phyloP scores from a whole-genome alignment of 768 basidiomycete genomes.

The Suillus variegatus region DNA sequence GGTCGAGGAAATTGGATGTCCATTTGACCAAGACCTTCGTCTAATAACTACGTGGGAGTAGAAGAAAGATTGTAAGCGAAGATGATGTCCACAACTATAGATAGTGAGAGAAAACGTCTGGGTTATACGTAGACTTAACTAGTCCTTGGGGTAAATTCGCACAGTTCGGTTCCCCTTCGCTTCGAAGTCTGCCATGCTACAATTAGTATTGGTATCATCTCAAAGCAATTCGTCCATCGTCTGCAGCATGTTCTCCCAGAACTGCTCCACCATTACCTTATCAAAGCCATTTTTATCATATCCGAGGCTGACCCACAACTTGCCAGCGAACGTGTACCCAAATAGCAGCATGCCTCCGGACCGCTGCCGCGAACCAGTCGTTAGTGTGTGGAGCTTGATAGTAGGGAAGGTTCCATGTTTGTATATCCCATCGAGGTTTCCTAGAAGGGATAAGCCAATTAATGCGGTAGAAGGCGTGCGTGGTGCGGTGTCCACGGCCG shows the following conservation, averaged over 20 bases:
- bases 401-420: slow-evolving; percentile 60
- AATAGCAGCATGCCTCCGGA: slow-evolving; percentile 80
- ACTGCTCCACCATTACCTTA: slow-evolving; percentile 55
- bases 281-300: slow-evolving; percentile 81
- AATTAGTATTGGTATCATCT: slow-evolving; percentile 9
- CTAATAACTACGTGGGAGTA: background rate
- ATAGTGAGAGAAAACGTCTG: background rate
- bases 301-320: slow-evolving; percentile 77
- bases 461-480: slow-evolving; percentile 61
- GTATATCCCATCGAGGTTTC: slow-evolving; percentile 82
- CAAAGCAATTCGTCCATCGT: slow-evolving; percentile 62
- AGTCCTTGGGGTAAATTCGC: background rate
- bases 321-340: slow-evolving; percentile 73
- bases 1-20: too few relatives aligned
- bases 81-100: background rate
- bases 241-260: slow-evolving; percentile 62
- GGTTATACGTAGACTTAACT: background rate
- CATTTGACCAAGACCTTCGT: background rate
- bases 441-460: slow-evolving; percentile 80
- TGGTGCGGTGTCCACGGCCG: slow-evolving; percentile 24
- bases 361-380: slow-evolving; percentile 83
- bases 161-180: background rate
- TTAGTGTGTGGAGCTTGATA: slow-evolving; percentile 69
- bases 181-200: background rate
- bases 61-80: background rate